Percentiles rank a stretch among this genome's conserved stretches.
Evolutionary conservation across 805 yeast genomes (phyloP).

Genomic region (Ogataea allantospora): DNA sequence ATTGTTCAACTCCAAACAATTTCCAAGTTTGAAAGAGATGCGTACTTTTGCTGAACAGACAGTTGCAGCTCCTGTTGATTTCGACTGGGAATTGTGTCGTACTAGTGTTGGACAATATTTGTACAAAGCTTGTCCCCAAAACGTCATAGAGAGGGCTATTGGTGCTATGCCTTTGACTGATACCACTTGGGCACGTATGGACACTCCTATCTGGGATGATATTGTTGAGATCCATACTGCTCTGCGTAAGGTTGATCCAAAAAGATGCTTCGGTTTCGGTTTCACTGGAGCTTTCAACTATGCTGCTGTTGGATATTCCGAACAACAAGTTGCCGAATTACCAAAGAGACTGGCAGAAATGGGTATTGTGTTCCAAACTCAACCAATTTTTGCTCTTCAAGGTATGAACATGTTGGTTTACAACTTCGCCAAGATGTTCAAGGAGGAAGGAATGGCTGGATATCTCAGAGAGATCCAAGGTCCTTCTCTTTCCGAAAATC

Average conservation of each 20-base stretch:
- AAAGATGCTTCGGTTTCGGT: slow-evolving; percentile 58
- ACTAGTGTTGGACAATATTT: slow-evolving; percentile 58
- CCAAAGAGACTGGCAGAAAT: slow-evolving; percentile 53
- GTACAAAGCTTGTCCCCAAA: slow-evolving; percentile 47
- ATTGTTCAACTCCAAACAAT: slow-evolving; percentile 11
- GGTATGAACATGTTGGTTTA: slow-evolving; percentile 54
- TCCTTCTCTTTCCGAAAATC: slow-evolving; percentile 13
- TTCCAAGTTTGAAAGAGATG: slow-evolving; percentile 26
- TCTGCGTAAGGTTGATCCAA: slow-evolving; percentile 48
- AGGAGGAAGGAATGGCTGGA: slow-evolving; percentile 53
- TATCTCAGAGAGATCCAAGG: slow-evolving; percentile 17
- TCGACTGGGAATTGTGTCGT: slow-evolving; percentile 61
- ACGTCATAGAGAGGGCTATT: slow-evolving; percentile 53
- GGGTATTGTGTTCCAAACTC: slow-evolving; percentile 51
- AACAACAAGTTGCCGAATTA: slow-evolving; percentile 44
- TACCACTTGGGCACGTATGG: slow-evolving; percentile 61
- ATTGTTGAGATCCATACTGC: slow-evolving; percentile 46
- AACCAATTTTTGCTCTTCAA: slow-evolving; percentile 54
- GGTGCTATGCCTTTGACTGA: slow-evolving; percentile 60
- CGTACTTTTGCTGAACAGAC: slow-evolving; percentile 16
- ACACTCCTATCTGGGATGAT: slow-evolving; percentile 52
- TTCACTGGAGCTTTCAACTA: slow-evolving; percentile 62
- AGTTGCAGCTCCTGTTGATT: slow-evolving; percentile 37
- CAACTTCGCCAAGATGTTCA: slow-evolving; percentile 50
- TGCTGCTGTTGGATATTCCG: slow-evolving; percentile 54